Evolutionary conservation across 2,329 filamentous ascomycete species (phyloP), one percentile per base, ranked within the genome.

Genomic region (Cladorrhinum sp.): DNA sequence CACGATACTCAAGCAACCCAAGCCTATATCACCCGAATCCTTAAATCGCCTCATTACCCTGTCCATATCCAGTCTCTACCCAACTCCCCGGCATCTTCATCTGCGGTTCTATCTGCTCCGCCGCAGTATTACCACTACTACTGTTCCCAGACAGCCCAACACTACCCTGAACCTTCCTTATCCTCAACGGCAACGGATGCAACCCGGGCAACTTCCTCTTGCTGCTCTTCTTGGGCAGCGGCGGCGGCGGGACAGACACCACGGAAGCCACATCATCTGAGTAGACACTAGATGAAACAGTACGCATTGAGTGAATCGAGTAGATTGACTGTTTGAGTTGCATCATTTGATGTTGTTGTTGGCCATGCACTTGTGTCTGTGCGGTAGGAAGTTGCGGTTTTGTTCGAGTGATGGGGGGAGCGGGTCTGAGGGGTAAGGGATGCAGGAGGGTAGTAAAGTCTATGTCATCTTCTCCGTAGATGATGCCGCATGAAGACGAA

Each of bases 191-290:
- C 24, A 36, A 18, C 30, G 54, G 54, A 30, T 57, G 39, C 39
- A 57, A 21, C 1, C 54, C 54, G 10, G 39, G 23, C 23, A 57
- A 24, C 24, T 30, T 49, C n/a, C 54, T 57, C 39, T 24, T 49
- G 10, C 54, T 57, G 39, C 54, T 57, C n/a, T 57, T 57, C n/a
- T 57, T 57, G 9, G 54, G 54, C 24, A 57, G n/a, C 39, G 54
- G 54, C 5, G 49, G 49, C 3, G 54, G 36, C 3, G 39, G 39
- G 2, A 20, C 16, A 20, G 53, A 42, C 16, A 16, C 42, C 18
- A 39, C 52, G 20, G 30, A 10, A 8, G n/a, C 14, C 8, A 42
- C 53, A 24, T 26, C 33, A 55, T 55, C 53, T 36, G 54, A 57
- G 23, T 49, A 57, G 12, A 49, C 54, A 16, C 39, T 49, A 3